phyloP scores from a whole-genome alignment of 176 grass and related monocot species.

The Oryza meridionalis region DNA sequence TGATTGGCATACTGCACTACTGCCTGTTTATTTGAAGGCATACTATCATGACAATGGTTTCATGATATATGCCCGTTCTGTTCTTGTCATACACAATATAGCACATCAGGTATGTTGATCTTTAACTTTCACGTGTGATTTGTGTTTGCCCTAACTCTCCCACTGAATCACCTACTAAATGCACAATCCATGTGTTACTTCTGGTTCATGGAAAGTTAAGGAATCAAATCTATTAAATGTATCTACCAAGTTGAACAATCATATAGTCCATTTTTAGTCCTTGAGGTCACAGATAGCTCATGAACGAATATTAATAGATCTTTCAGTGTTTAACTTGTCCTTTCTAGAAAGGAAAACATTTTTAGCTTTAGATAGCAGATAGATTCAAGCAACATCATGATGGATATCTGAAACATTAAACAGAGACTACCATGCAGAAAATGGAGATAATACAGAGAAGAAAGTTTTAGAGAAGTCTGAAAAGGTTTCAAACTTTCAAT shows the following conservation, averaged over 20 bases:
- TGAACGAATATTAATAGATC: no score
- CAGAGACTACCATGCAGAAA: not conserved
- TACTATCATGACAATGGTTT: conserved; percentile 84
- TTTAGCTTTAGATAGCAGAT: not conserved
- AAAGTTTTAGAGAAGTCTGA: no score
- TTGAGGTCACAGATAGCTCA: not conserved
- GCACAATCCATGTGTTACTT: conserved; percentile 17
- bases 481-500: no score
- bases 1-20: conserved; percentile 88
- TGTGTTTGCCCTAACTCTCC: not conserved
- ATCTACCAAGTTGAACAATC: conserved; percentile 2
- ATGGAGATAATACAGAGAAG: no score
- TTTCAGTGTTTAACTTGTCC: not conserved
- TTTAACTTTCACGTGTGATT: conserved; percentile 22
- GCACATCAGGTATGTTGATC: conserved; percentile 74
- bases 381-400: not conserved
- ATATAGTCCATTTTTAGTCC: not conserved
- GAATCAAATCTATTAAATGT: not conserved
- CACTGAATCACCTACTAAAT: not conserved
- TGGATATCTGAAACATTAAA: not conserved
- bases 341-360: not conserved
- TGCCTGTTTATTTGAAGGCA: conserved; percentile 94
- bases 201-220: conserved; percentile 29
- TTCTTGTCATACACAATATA: conserved; percentile 97
- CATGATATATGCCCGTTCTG: conserved; percentile 81